Evolutionary conservation across 768 basidiomycete species (phyloP).

Genomic region (Calvatia gigantea): DNA sequence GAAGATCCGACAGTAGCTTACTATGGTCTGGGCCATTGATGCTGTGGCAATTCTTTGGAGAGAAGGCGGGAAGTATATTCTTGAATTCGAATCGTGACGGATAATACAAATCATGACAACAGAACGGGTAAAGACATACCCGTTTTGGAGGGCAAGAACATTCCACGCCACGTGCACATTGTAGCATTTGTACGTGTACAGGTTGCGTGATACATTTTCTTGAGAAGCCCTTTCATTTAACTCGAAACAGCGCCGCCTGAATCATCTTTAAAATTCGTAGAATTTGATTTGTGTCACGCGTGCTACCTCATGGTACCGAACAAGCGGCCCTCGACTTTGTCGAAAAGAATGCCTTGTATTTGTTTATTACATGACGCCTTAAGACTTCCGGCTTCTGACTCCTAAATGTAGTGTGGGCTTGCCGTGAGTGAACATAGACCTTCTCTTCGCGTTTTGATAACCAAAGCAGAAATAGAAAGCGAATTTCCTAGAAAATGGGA

Average conservation of each 20-base stretch:
- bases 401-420: background rate
- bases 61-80: background rate
- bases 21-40: no score
- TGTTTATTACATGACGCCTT: no score
- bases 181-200: slow-evolving; percentile 5
- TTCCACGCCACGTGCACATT: background rate
- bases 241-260: background rate
- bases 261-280: no score
- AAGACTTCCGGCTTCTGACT: background rate
- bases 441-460: background rate
- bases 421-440: background rate
- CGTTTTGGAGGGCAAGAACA: background rate
- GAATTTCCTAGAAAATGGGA: background rate
- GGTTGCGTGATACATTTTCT: background rate
- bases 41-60: no score
- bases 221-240: background rate
- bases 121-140: background rate
- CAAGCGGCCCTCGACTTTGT: no score
- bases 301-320: no score
- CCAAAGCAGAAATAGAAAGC: background rate
- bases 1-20: slow-evolving; percentile 2
- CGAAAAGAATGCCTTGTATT: no score
- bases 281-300: no score
- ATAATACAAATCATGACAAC: background rate
- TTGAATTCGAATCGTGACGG: background rate